phyloP scores from a whole-genome alignment of 257 asterid genomes.

The Fraxinus quadrangulata region DNA sequence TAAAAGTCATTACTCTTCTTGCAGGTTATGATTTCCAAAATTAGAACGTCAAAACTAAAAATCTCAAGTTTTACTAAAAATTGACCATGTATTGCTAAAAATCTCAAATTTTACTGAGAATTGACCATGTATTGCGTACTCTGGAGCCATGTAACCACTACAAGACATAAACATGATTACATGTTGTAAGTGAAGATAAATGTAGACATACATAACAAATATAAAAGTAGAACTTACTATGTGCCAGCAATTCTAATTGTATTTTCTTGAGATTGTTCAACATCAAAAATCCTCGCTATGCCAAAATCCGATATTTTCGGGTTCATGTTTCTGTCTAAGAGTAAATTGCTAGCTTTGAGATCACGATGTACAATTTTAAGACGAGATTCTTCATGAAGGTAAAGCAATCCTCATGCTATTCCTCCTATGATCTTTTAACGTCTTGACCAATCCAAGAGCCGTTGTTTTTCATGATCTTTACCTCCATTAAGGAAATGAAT shows the following conservation, averaged over 20 bases:
- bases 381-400: slow-evolving; percentile 30
- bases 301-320: slow-evolving; percentile 45
- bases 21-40: not conserved
- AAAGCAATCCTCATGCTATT: not conserved
- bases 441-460: slow-evolving; percentile 14
- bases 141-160: not conserved
- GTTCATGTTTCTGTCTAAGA: slow-evolving; percentile 35
- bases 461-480: slow-evolving; percentile 13
- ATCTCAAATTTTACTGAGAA: not conserved
- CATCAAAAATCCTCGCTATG: slow-evolving; percentile 27
- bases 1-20: not conserved
- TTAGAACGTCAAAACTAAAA: not conserved
- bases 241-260: slow-evolving; percentile 34
- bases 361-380: slow-evolving; percentile 38
- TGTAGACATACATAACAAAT: too few species aligned
- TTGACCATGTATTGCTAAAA: too few species aligned
- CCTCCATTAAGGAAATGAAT: not conserved
- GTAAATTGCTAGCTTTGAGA: slow-evolving; percentile 38
- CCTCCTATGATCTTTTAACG: slow-evolving; percentile 28
- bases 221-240: slow-evolving; percentile 25
- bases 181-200: not conserved
- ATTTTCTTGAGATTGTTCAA: slow-evolving; percentile 25
- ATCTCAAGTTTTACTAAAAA: too few species aligned
- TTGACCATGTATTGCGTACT: not conserved
- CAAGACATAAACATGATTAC: not conserved